phyloP scores from a whole-genome alignment of 2,329 filamentous ascomycete genomes.

The Xenoacremonium recifei region DNA sequence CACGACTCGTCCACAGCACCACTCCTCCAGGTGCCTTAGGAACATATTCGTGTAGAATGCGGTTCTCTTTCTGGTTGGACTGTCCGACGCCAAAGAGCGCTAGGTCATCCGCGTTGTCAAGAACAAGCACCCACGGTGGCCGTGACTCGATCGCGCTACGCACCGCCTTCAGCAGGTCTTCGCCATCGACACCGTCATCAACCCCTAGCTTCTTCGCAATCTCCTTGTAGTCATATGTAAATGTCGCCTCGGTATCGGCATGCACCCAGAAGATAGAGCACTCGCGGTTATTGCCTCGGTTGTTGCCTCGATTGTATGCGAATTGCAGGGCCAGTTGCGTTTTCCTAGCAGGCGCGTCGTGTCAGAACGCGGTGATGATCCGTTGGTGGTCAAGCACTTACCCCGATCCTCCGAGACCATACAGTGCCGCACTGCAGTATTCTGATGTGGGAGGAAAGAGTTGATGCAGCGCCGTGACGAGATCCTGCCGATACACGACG shows the following conservation, averaged over 20 bases:
- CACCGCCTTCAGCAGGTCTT: constrained; percentile 18
- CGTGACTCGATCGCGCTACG: constrained; percentile 14
- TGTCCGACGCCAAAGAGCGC: constrained; percentile 22
- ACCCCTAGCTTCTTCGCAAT: constrained; percentile 28
- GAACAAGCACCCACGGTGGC: constrained; percentile 27
- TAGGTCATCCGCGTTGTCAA: constrained; percentile 35
- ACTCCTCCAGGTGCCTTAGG: constrained; percentile 24
- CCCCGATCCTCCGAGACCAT: constrained; percentile 15
- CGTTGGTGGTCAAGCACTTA: not conserved
- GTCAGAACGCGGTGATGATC: not conserved
- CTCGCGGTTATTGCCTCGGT: constrained; percentile 13
- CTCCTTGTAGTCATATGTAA: constrained; percentile 28
- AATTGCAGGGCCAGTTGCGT: constrained; percentile 37
- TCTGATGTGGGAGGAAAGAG: constrained; percentile 1
- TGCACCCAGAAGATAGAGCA: constrained; percentile 38
- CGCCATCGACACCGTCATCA: constrained; percentile 11
- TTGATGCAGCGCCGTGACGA: constrained; percentile 3
- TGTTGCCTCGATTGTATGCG: constrained; percentile 25
- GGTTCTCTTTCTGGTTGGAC: not conserved
- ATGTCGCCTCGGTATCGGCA: constrained; percentile 31
- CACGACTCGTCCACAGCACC: constrained; percentile 33
- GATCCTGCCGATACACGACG: not conserved
- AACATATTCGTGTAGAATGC: constrained; percentile 19
- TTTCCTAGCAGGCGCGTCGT: constrained; percentile 27
- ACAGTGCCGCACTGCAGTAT: constrained; percentile 10